These are phyloP conservation scores for Podaxis sp. DNA, from an alignment of 768 basidiomycete species.

Conservation along the genomic window DNA sequence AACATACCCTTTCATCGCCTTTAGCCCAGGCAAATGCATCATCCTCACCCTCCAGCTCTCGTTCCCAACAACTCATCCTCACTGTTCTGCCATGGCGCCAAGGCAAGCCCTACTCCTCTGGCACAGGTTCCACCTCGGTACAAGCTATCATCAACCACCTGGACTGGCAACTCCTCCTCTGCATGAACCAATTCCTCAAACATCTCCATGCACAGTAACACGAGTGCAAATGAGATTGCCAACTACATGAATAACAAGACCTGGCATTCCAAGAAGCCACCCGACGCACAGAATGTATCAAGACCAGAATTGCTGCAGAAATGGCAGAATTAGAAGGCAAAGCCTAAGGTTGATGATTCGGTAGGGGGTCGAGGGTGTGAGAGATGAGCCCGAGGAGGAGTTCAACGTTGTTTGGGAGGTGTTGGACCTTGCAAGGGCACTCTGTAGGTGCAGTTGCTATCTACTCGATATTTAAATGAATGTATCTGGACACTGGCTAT, in stretches of 20 bases:
- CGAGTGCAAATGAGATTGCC: conserved; percentile 53
- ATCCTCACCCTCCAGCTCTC: conserved; percentile 28
- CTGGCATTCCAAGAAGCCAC: conserved; percentile 70
- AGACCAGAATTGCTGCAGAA: conserved; percentile 48
- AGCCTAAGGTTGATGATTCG: conserved; percentile 27
- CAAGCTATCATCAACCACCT: conserved; percentile 68
- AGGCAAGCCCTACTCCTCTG: conserved; percentile 49
- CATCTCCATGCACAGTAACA: conserved; percentile 54
- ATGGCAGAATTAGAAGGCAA: conserved; percentile 36
- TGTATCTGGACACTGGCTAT: no score
- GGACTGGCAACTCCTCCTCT: conserved; percentile 71
- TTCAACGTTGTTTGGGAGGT: no score
- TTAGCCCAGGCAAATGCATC: conserved; percentile 71
- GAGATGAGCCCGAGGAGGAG: no score
- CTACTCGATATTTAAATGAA: no score
- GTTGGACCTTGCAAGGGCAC: no score
- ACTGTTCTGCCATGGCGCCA: conserved; percentile 87
- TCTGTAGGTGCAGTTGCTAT: no score
- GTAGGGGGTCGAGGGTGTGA: no score
- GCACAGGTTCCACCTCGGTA: conserved; percentile 58
- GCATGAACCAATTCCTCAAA: conserved; percentile 72
- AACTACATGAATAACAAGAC: conserved; percentile 79
- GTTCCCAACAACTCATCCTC: conserved; percentile 46
- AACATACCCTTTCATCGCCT: conserved; percentile 91
- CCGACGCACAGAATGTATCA: conserved; percentile 58